phyloP scores from a whole-genome alignment of 768 basidiomycete species.

The Mycena amicta region DNA sequence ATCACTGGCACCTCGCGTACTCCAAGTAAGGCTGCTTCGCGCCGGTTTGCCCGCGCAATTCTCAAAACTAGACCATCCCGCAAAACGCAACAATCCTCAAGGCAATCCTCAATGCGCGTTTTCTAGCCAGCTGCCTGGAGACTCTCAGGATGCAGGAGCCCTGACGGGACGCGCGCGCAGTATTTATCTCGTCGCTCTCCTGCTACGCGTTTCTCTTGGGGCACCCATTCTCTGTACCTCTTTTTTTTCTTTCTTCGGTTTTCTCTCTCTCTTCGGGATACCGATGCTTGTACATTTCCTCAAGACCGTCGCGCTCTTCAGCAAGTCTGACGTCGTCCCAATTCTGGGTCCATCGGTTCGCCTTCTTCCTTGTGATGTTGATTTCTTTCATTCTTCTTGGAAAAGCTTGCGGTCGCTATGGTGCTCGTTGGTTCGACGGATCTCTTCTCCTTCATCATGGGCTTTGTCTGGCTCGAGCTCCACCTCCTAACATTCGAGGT shows the following conservation, averaged over 20 bases:
- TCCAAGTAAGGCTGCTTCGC: too few species aligned
- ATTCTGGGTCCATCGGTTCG: constrained; percentile 16
- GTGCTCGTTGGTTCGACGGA: constrained; percentile 17
- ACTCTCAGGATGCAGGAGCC: too few species aligned
- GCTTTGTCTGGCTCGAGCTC: constrained; percentile 18
- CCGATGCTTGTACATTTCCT: constrained; percentile 2
- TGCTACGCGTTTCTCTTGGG: too few species aligned
- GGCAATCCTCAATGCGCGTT: too few species aligned
- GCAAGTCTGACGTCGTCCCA: constrained; percentile 13
- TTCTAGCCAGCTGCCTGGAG: too few species aligned
- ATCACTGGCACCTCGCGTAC: too few species aligned
- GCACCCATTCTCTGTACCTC: too few species aligned
- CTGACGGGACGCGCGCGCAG: too few species aligned
- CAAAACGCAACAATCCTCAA: too few species aligned
- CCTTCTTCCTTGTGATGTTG: background rate
- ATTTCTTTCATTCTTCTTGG: background rate
- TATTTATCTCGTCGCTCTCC: too few species aligned
- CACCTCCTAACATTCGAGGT: constrained; percentile 22
- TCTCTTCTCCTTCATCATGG: constrained; percentile 14
- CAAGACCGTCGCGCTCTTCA: constrained; percentile 12
- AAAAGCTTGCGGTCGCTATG: constrained; percentile 22
- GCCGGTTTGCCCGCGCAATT: too few species aligned
- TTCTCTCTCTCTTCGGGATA: background rate
- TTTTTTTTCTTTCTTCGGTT: background rate
- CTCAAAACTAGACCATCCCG: too few species aligned